phyloP scores from a whole-genome alignment of 192 early-diverging fungal genomes.

The Backusella morwellensis region DNA sequence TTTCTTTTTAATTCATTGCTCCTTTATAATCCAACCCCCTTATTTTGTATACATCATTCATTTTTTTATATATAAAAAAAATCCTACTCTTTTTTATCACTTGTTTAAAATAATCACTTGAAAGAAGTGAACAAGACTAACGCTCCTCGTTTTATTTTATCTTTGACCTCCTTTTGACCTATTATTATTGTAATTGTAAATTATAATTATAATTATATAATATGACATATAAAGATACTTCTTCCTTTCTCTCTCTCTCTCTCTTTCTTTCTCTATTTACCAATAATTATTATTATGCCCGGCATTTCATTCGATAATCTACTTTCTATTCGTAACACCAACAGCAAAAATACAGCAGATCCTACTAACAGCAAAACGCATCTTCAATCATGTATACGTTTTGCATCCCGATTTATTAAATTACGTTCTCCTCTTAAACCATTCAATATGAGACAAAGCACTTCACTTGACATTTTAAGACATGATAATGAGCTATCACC shows the following conservation, averaged over 20 bases:
- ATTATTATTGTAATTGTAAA: background rate
- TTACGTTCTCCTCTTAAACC: background rate
- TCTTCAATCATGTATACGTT: slow-evolving; percentile 3
- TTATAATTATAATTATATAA: background rate
- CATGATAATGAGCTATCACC: background rate
- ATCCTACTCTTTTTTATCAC: background rate
- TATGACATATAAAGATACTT: background rate
- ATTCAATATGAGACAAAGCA: background rate
- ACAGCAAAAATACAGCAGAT: background rate
- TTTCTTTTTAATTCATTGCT: background rate
- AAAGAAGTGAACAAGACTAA: background rate
- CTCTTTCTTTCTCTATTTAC: background rate
- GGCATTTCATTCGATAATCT: background rate
- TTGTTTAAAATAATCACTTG: background rate
- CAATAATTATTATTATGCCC: background rate
- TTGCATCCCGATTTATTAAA: slow-evolving; percentile 5
- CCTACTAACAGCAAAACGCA: background rate
- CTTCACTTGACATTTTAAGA: background rate
- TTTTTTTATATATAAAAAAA: background rate
- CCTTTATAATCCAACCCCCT: background rate
- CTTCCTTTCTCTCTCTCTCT: background rate
- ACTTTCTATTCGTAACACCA: background rate
- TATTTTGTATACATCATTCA: background rate
- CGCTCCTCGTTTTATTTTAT: background rate
- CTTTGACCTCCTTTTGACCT: background rate